These are phyloP conservation scores for Antitrichia curtipendula DNA, from an alignment of 225 moss, liverwort and hornwort genomes.

Conservation along the genomic window DNA sequence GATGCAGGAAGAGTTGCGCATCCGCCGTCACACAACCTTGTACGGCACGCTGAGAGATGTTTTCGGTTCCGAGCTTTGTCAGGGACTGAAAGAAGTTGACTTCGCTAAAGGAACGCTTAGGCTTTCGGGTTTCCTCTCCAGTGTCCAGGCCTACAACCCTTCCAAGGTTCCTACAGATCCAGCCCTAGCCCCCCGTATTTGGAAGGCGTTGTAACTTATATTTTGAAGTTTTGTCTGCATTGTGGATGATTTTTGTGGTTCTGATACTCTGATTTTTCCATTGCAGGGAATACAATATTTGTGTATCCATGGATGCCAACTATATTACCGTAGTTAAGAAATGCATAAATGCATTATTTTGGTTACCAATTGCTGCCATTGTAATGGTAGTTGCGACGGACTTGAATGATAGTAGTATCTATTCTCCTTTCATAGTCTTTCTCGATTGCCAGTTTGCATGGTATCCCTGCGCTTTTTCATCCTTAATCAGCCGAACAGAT, in stretches of 20 bases:
- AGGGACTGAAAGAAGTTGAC: constrained; percentile 57
- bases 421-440: not conserved
- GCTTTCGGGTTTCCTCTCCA: constrained; percentile 69
- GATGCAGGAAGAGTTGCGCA: constrained; percentile 48
- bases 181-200: not conserved
- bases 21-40: constrained; percentile 49
- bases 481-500: constrained; percentile 57
- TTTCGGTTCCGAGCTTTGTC: constrained; percentile 56
- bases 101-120: constrained; percentile 55
- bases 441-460: not conserved
- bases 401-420: not conserved
- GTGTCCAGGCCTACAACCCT: constrained; percentile 26
- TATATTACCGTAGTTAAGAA: not conserved
- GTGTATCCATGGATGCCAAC: constrained; percentile 58
- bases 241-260: not conserved
- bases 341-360: not conserved
- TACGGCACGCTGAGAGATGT: constrained; percentile 45
- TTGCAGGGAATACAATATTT: constrained; percentile 84
- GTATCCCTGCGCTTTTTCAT: not conserved
- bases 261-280: not conserved
- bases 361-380: not conserved
- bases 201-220: not conserved
- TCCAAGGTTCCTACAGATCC: constrained; percentile 54
- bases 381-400: not conserved
- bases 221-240: not conserved